Base-by-base conservation (phyloP, 23 red algal species). In the Gracilaria gracilis region DNA sequence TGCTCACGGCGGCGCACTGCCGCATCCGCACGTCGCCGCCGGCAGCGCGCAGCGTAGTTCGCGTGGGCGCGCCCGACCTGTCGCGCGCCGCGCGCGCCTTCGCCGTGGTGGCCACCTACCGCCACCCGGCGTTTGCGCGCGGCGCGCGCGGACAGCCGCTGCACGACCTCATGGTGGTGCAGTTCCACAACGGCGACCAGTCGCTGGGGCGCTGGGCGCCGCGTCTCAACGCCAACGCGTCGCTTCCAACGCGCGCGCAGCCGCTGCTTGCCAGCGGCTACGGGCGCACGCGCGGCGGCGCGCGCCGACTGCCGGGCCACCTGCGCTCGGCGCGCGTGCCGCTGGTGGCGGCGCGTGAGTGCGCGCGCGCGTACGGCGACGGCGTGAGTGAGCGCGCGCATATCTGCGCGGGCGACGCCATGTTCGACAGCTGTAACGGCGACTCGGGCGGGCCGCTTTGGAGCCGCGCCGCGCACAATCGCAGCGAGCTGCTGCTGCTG, bases 391-490 rank as follows among this genome's bases (percentile, higher is more conserved):
- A 19, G 17, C 21, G 34, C 40, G 15, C 65, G 25, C 53, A 75
- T 67, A 87, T 87, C 39, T 87, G 88, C 40, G 88, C 80, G 0
- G 78, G 78, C 32, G 53, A 75, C 46, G 78, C 48, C n/a, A 40
- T 37, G 39, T 92, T 74, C 31, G 90, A 93, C 82, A 86, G 81
- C 59, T 93, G 90, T 35, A 37, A 86, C 15, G 90, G 90, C 12
- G 90, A 93, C 64, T 80, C 71, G 9, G 90, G 90, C 53, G 90
- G 90, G 9, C 81, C 90, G 36, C 71, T 86, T n/a, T 86, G 90
- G 82, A 78, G 51, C 36, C 34, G 74, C 54, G 23, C 74, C 9
- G 15, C 53, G 40, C 25, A 28, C 27, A 87, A 87, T 23, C 19
- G 48, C 66, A 24, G 13, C 4, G 27, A 71, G 36, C 61, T 87